These are phyloP conservation scores for Globisporangium nunn DNA, from an alignment of 352 stramenopile species.

Conservation along the genomic window DNA sequence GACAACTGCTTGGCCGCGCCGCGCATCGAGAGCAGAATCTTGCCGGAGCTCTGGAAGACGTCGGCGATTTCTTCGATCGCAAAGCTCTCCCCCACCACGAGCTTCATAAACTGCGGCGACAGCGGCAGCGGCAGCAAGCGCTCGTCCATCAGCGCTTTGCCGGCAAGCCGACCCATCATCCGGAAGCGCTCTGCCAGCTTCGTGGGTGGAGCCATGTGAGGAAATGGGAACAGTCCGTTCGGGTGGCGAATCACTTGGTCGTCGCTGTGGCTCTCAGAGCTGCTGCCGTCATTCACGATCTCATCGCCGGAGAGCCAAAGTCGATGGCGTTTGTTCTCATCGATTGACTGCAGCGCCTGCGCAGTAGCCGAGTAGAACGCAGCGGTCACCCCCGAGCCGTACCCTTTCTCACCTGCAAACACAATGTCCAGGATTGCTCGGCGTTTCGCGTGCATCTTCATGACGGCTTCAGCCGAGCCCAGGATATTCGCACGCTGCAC, in stretches of 20 bases:
- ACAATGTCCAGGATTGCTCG: conserved; percentile 81
- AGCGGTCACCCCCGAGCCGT: conserved; percentile 77
- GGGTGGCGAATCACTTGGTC: conserved; percentile 60
- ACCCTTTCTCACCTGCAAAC: conserved; percentile 81
- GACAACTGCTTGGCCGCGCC: conserved; percentile 26
- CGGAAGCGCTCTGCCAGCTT: conserved; percentile 66
- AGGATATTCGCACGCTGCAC: conserved; percentile 72
- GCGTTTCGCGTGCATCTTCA: conserved; percentile 83
- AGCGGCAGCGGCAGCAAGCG: conserved; percentile 66
- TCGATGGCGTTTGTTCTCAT: conserved; percentile 31
- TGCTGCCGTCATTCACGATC: neutral
- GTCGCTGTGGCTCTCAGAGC: conserved; percentile 11
- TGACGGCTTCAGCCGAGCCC: conserved; percentile 64
- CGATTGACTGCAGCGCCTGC: conserved; percentile 47
- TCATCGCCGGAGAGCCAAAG: conserved; percentile 58
- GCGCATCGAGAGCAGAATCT: conserved; percentile 55
- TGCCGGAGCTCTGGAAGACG: conserved; percentile 62
- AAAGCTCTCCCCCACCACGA: conserved; percentile 63
- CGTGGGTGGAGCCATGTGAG: conserved; percentile 20
- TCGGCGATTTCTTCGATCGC: conserved; percentile 33
- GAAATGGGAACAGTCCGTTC: conserved; percentile 74
- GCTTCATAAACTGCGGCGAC: conserved; percentile 67
- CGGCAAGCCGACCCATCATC: conserved; percentile 73
- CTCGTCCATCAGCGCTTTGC: conserved; percentile 81
- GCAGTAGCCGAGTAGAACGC: conserved; percentile 81